Base-by-base conservation (phyloP, 192 early-diverging fungal genomes). In the Rhizophagus clarus region DNA sequence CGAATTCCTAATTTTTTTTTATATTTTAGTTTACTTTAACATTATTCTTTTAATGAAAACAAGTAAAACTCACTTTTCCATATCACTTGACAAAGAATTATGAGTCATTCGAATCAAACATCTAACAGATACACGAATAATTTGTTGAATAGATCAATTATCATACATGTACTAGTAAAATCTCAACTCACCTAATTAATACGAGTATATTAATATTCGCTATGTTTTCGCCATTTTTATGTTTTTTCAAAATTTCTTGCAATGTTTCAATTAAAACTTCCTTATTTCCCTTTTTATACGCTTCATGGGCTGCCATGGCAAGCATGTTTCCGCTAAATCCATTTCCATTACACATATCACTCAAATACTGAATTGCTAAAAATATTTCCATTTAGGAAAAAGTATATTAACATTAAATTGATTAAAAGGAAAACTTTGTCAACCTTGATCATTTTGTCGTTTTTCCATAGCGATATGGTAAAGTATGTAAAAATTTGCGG, bases 271-370 rank as follows among this genome's bases (percentile, higher is more conserved):
- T 24, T 12, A 81, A 77, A 24, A 81, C 24, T 20, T 49, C 64
- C 40, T 81, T 81, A 11, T 77, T 47, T 34, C 31, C 62, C 69
- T 72, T 68, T 42, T 77, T 40, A 68, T 76, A 81, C 20, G 80
- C 40, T 63, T 81, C 74, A 77, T 81, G 64, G 5, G 80, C 80
- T 12, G 64, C 80, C 51, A 77, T 77, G 20, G 75, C 51, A 28
- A 81, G 75, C 80, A 81, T 77, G 34, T 77, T 77, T 77, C 47
- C 56, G 15, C 66, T 64, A 81, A 81, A 81, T 22, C n/a, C 61
- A 47, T 75, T 42, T 15, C 49, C 73, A 15, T 77, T 69, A 62
- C 80, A 81, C 80, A 69, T 81, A 34, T 76, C 32, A 60, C 66
- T 63, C 17, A 81, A 37, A 60, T 75, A 32, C 28, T 42, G 51